Conservation (phyloP, 345 rosid species). For the Gossypium thurberi region DNA sequence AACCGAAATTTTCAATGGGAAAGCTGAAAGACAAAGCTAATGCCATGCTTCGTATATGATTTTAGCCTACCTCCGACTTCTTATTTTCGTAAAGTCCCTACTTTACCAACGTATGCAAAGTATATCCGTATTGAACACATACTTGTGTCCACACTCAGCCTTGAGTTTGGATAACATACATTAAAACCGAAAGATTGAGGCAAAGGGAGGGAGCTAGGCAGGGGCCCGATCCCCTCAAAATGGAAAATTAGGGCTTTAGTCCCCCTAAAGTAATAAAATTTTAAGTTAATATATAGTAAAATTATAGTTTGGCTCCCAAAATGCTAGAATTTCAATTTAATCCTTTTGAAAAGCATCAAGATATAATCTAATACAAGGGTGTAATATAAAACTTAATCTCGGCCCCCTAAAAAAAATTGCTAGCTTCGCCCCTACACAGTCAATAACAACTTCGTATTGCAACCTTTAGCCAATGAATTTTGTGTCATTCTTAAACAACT, state of each 20-base stretch:
- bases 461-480: background rate
- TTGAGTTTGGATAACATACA: background rate
- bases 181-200: background rate
- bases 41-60: background rate
- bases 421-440: too few species aligned
- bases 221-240: too few species aligned
- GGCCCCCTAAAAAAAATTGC: too few species aligned
- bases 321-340: too few species aligned
- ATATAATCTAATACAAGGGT: too few species aligned
- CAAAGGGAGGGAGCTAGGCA: too few species aligned
- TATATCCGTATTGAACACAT: background rate
- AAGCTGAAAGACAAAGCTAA: background rate
- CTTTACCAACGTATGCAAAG: too few species aligned
- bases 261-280: background rate
- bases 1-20: conserved; percentile 1
- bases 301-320: too few species aligned
- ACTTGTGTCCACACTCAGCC: background rate
- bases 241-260: too few species aligned
- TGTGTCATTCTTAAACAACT: background rate
- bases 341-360: too few species aligned
- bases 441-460: too few species aligned
- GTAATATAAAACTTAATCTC: too few species aligned
- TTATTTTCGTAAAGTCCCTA: background rate
- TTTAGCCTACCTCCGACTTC: background rate
- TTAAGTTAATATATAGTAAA: background rate